phyloP scores from a whole-genome alignment of 2,329 filamentous ascomycete genomes.

The Trichoderma afroharzianum region DNA sequence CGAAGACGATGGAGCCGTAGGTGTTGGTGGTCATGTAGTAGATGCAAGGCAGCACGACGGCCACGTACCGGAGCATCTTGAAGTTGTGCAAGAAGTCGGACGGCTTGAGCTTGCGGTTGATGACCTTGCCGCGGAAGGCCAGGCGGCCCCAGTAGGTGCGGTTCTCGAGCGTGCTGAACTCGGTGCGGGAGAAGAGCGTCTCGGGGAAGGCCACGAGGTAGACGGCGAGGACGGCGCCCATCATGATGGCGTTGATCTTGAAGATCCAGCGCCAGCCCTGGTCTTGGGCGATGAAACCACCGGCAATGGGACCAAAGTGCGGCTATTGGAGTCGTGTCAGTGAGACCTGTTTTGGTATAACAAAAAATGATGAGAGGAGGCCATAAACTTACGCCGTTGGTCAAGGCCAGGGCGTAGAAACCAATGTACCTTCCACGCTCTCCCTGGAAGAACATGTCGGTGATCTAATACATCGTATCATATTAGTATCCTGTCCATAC shows the following conservation, averaged over 20 bases:
- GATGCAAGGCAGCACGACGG: constrained; percentile 8
- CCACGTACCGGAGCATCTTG: constrained; percentile 7
- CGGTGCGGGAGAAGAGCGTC: constrained; percentile 9
- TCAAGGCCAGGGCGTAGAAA: constrained; percentile 10
- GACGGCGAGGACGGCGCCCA: neutral
- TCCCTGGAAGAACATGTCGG: constrained; percentile 12
- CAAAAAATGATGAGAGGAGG: no score
- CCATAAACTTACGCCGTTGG: neutral
- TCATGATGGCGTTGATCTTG: constrained; percentile 11
- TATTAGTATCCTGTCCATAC: neutral
- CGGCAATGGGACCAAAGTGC: constrained; percentile 12
- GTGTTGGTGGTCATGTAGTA: constrained; percentile 12
- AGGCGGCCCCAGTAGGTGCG: constrained; percentile 3
- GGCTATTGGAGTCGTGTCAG: neutral
- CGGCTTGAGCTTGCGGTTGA: neutral
- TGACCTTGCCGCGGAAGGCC: constrained; percentile 9
- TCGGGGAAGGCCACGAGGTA: constrained; percentile 5
- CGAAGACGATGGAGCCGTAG: constrained; percentile 12
- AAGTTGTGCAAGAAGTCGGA: constrained; percentile 5
- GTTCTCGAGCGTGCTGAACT: constrained; percentile 11
- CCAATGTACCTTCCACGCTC: constrained; percentile 13
- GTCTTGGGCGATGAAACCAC: constrained; percentile 2
- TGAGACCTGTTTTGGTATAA: fast-evolving
- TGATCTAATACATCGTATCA: neutral
- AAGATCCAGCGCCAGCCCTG: constrained; percentile 11